These are phyloP conservation scores for Didymella segeticola DNA, from an alignment of 2,329 filamentous ascomycete genomes.

Conservation along the genomic window DNA sequence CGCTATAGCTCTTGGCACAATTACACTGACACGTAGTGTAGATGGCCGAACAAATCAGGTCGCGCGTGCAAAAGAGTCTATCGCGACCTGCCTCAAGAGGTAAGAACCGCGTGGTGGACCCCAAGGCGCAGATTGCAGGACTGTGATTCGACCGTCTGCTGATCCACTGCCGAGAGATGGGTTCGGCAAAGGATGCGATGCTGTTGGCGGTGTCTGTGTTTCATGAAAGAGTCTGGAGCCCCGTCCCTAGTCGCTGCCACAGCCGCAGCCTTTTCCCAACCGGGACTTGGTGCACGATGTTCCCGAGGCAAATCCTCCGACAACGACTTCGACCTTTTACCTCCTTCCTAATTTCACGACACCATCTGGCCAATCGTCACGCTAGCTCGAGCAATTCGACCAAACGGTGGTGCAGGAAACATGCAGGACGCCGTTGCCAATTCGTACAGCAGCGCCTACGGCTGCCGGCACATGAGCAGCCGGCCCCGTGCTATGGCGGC, in stretches of 20 bases:
- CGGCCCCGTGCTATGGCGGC: background rate
- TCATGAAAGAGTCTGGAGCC: conserved; percentile 10
- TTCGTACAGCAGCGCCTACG: background rate
- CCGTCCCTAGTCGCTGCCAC: conserved; percentile 13
- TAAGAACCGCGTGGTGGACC: background rate
- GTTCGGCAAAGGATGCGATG: background rate
- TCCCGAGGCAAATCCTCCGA: background rate
- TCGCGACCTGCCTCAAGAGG: conserved; percentile 9
- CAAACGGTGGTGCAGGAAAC: background rate
- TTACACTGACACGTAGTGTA: conserved; percentile 13
- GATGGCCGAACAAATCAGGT: conserved; percentile 1
- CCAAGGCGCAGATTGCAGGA: background rate
- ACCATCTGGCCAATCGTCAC: background rate
- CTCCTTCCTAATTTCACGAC: conserved; percentile 11
- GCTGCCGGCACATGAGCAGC: conserved; percentile 2
- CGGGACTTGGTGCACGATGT: background rate
- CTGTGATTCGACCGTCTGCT: background rate
- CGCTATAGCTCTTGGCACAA: conserved; percentile 12
- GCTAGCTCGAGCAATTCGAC: background rate
- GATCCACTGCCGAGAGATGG: conserved; percentile 3
- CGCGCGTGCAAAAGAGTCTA: background rate
- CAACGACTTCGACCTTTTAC: background rate
- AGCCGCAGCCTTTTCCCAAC: background rate
- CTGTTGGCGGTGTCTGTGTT: conserved; percentile 3
- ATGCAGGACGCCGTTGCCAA: conserved; percentile 1